Conservation (phyloP, 2,329 filamentous ascomycete genomes). For the Anisogramma anomala region DNA sequence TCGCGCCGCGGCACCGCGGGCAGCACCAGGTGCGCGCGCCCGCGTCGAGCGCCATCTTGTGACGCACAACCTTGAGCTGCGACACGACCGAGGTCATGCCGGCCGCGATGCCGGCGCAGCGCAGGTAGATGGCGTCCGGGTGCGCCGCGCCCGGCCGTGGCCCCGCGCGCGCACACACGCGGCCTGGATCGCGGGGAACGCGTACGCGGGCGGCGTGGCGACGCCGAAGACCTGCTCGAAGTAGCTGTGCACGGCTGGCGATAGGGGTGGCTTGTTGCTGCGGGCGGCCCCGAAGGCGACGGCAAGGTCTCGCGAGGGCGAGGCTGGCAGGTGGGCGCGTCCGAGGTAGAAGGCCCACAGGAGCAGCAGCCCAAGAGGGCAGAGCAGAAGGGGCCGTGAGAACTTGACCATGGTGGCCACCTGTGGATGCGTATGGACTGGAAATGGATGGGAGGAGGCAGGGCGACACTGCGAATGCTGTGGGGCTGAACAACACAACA, state of each 20-base stretch:
- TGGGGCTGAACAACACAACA: too few species aligned
- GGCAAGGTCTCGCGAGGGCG: not conserved
- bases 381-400: too few species aligned
- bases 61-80: constrained; percentile 22
- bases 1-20: constrained; percentile 21
- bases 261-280: not conserved
- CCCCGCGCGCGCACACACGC: constrained; percentile 8
- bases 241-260: constrained; percentile 17
- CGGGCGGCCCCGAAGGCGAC: not conserved
- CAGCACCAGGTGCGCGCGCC: constrained; percentile 18
- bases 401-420: too few species aligned
- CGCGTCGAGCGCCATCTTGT: constrained; percentile 22
- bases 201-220: constrained; percentile 14
- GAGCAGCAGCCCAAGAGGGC: too few species aligned
- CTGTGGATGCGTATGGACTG: too few species aligned
- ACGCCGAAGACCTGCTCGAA: constrained; percentile 24
- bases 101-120: constrained; percentile 20
- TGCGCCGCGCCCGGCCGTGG: constrained; percentile 14
- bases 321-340: too few species aligned
- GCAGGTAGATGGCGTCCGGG: constrained; percentile 17
- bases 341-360: too few species aligned
- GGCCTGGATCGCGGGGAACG: constrained; percentile 17
- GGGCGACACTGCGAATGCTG: too few species aligned
- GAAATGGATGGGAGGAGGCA: too few species aligned
- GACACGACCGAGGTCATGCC: constrained; percentile 22